These are phyloP conservation scores for Syncephalastrum sp. DNA, from an alignment of 371 early-diverging fungal genomes.

Conservation along the genomic window DNA sequence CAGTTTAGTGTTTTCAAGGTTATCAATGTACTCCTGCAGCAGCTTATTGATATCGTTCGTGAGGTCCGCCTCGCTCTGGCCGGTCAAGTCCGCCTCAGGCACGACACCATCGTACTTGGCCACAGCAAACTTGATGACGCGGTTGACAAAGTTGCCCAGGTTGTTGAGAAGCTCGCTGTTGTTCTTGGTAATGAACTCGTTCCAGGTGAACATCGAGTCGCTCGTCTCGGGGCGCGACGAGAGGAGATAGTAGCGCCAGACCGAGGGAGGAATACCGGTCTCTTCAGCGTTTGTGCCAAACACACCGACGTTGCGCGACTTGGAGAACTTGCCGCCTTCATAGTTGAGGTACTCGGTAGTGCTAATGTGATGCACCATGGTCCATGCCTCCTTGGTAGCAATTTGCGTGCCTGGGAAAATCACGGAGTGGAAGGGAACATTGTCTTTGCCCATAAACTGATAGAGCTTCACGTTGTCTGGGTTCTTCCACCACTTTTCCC, in stretches of 20 bases:
- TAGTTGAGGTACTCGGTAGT: conserved; percentile 99
- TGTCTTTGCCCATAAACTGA: conserved; percentile 99
- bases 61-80: conserved; percentile 59
- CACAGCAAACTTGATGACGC: conserved; percentile 92
- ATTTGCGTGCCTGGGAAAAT: conserved; percentile 95
- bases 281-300: conserved; percentile 98
- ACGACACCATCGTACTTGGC: conserved; percentile 83
- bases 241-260: conserved; percentile 99
- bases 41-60: conserved; percentile 82
- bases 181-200: conserved; percentile 91
- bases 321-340: conserved; percentile 98
- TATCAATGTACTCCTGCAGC: conserved; percentile 74
- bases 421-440: conserved; percentile 99
- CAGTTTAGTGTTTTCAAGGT: conserved; percentile 86
- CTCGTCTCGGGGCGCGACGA: conserved; percentile 96
- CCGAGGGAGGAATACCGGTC: conserved; percentile 89
- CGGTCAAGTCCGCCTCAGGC: conserved; percentile 58
- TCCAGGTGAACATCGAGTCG: conserved; percentile 97
- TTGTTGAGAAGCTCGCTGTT: conserved; percentile 97
- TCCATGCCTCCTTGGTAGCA: conserved; percentile 90
- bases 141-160: conserved; percentile 98
- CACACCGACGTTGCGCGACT: conserved; percentile 97
- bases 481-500: conserved; percentile 99
- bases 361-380: conserved; percentile 89
- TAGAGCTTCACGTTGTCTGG: conserved; percentile 93